Evolutionary conservation across 768 basidiomycete species (phyloP).

Genomic region (Strobilomyces confusus): DNA sequence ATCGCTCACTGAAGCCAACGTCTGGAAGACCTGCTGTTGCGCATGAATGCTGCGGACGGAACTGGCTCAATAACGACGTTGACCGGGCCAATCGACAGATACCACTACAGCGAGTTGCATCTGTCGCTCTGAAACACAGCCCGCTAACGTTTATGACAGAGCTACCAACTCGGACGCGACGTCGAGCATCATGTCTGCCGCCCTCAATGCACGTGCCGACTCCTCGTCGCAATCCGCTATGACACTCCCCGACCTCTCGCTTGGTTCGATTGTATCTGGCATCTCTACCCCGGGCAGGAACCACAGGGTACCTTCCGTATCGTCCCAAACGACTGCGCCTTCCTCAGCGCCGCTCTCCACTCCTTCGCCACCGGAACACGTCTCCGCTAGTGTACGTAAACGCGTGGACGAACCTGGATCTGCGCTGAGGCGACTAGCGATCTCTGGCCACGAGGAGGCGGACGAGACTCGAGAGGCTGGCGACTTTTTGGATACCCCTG

Average conservation of each 20-base stretch:
- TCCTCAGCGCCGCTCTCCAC: conserved; percentile 50
- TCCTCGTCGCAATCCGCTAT: conserved; percentile 41
- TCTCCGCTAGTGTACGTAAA: conserved; percentile 31
- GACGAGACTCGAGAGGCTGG: conserved; percentile 38
- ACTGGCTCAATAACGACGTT: background rate
- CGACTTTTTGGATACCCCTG: conserved; percentile 54
- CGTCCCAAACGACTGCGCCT: conserved; percentile 48
- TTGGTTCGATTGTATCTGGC: conserved; percentile 51
- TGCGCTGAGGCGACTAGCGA: conserved; percentile 38
- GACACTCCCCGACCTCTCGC: conserved; percentile 56
- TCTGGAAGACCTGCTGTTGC: background rate
- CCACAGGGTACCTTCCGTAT: conserved; percentile 45
- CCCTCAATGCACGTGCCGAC: conserved; percentile 38
- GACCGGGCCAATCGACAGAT: background rate
- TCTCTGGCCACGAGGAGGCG: conserved; percentile 32
- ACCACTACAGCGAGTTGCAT: conserved; percentile 6
- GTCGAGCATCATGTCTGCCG: conserved; percentile 37
- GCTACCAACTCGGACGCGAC: background rate
- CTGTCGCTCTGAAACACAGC: background rate
- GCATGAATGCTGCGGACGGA: background rate
- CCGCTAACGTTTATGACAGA: background rate
- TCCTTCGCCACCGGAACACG: conserved; percentile 42
- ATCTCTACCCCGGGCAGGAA: conserved; percentile 50
- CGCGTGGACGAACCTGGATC: conserved; percentile 39
- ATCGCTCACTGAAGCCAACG: background rate